phyloP scores from a whole-genome alignment of 352 stramenopile species.

The Blastocystis sp. region DNA sequence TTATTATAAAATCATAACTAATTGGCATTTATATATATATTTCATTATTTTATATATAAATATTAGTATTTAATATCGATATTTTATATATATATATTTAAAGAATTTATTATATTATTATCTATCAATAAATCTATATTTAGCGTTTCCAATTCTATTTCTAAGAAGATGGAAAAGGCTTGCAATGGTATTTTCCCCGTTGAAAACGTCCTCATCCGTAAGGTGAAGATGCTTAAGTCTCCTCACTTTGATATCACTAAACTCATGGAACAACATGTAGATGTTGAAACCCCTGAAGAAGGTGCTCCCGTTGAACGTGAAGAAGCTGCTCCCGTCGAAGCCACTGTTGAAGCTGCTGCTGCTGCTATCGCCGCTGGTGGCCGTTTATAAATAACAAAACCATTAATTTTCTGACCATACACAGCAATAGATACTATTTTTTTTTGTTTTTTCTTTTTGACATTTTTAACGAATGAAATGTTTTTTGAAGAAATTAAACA shows the following conservation, averaged over 20 bases:
- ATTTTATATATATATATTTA: too few species aligned
- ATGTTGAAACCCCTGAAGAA: constrained; percentile 64
- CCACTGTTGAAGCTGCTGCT: constrained; percentile 49
- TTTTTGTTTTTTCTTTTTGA: too few species aligned
- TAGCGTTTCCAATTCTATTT: constrained; percentile 87
- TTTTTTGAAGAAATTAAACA: too few species aligned
- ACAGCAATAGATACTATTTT: too few species aligned
- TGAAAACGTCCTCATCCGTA: constrained; percentile 96
- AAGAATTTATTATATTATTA: too few species aligned
- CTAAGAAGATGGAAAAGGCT: constrained; percentile 87
- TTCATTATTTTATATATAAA: too few species aligned
- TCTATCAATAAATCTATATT: too few species aligned
- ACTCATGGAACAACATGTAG: constrained; percentile 96
- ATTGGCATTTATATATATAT: too few species aligned
- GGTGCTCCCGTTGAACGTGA: constrained; percentile 64
- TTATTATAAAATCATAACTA: too few species aligned
- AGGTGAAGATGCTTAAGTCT: constrained; percentile 99
- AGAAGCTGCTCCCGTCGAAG: constrained; percentile 45
- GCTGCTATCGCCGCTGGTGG: constrained; percentile 61
- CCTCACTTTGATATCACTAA: constrained; percentile 98
- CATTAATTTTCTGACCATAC: not conserved
- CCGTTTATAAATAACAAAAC: constrained; percentile 56
- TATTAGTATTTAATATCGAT: too few species aligned
- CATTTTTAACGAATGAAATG: too few species aligned
- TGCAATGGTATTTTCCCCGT: constrained; percentile 91